Percentiles rank a stretch among this genome's conserved stretches.
Evolutionary conservation across 148 eudicot species (phyloP).

Genomic region (Drosera capensis): DNA sequence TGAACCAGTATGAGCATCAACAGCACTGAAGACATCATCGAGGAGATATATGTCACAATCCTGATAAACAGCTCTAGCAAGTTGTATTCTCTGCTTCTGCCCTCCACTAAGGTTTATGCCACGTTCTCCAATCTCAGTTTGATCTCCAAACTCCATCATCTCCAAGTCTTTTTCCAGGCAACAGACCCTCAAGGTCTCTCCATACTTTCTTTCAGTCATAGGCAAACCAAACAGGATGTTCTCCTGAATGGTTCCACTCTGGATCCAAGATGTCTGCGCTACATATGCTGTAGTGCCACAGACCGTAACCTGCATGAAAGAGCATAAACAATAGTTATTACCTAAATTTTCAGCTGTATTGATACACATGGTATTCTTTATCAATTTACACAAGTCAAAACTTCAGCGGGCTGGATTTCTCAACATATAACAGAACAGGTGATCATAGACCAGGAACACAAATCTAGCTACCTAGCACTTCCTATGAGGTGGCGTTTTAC

Average conservation of each 20-base stretch:
- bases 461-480: too few species aligned
- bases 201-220: conserved; percentile 49
- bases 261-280: conserved; percentile 95
- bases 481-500: too few species aligned
- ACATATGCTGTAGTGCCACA: conserved; percentile 95
- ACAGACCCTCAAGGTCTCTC: conserved; percentile 54
- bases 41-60: conserved; percentile 91
- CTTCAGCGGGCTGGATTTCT: too few species aligned
- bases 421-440: too few species aligned
- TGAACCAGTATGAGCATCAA: conserved; percentile 98
- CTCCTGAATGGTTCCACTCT: conserved; percentile 76
- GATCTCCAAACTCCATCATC: conserved; percentile 95
- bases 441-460: too few species aligned
- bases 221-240: conserved; percentile 82
- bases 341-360: neutral
- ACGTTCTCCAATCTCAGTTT: conserved; percentile 97
- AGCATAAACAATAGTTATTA: neutral
- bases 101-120: conserved; percentile 98
- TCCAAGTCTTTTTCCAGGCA: conserved; percentile 79
- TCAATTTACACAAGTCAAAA: too few species aligned
- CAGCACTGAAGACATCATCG: conserved; percentile 91
- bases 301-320: conserved; percentile 39
- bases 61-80: conserved; percentile 94
- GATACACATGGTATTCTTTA: too few species aligned
- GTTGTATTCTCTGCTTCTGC: conserved; percentile 89